Evolutionary conservation across 768 basidiomycete species (phyloP).

Genomic region (Albatrellus ellisii): DNA sequence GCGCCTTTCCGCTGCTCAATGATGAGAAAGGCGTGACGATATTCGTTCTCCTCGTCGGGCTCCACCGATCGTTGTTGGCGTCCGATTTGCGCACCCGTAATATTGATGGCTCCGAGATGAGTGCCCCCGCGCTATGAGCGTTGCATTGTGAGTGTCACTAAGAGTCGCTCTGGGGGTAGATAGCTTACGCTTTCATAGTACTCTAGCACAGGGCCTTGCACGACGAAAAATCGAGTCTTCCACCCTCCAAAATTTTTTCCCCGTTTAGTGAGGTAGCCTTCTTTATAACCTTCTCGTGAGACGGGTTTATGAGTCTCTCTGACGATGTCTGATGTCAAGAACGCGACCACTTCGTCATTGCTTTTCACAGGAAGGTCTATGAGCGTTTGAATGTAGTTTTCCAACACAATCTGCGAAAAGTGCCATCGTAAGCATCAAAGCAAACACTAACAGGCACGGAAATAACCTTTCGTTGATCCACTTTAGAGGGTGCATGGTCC

Average conservation of each 20-base stretch:
- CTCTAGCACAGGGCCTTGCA: slow-evolving; percentile 81
- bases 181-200: slow-evolving; percentile 92
- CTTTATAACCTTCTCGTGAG: slow-evolving; percentile 75
- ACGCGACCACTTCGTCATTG: slow-evolving; percentile 82
- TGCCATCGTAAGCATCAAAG: slow-evolving; percentile 6
- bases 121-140: slow-evolving; percentile 78
- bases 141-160: background rate
- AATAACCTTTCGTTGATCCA: slow-evolving; percentile 88
- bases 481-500: slow-evolving; percentile 93
- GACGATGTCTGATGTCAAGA: slow-evolving; percentile 84
- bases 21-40: slow-evolving; percentile 94
- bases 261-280: slow-evolving; percentile 91
- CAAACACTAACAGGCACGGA: background rate
- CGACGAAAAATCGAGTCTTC: slow-evolving; percentile 93
- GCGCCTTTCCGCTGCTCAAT: slow-evolving; percentile 77
- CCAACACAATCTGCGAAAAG: slow-evolving; percentile 47
- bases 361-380: slow-evolving; percentile 74
- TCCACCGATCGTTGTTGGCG: slow-evolving; percentile 67
- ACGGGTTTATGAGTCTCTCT: slow-evolving; percentile 65
- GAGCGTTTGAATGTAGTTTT: slow-evolving; percentile 76
- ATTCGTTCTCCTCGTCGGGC: slow-evolving; percentile 80
- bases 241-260: slow-evolving; percentile 98
- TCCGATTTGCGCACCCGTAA: slow-evolving; percentile 93
- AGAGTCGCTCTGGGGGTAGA: slow-evolving; percentile 2
- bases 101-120: slow-evolving; percentile 80